These are phyloP conservation scores for Chiua sp. DNA, from an alignment of 1,284 basidiomycete genomes.

Conservation along the genomic window DNA sequence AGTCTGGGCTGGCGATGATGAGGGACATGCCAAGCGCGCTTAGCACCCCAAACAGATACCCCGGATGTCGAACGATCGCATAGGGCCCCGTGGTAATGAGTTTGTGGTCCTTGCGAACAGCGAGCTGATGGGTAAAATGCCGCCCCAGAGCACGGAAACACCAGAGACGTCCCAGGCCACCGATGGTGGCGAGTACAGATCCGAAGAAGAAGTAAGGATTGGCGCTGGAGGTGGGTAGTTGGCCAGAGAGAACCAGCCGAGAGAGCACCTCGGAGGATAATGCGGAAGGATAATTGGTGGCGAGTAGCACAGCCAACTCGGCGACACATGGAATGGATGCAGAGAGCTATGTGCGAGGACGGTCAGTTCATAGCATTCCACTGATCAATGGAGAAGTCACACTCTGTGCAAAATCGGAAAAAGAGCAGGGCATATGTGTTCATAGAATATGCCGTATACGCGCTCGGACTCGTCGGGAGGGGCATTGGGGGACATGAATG, in stretches of 20 bases:
- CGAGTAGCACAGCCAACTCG: constrained; percentile 27
- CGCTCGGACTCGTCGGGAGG: constrained; percentile 28
- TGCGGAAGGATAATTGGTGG: constrained; percentile 19
- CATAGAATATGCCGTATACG: constrained; percentile 25
- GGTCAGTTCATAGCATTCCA: constrained; percentile 1
- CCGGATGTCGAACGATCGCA: constrained; percentile 36
- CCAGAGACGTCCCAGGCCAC: constrained; percentile 31
- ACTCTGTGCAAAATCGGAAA: constrained; percentile 33
- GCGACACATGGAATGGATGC: constrained; percentile 34
- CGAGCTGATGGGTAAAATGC: constrained; percentile 38
- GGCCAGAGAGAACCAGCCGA: constrained; percentile 19
- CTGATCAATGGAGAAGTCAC: not conserved
- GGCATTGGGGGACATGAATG: constrained; percentile 29
- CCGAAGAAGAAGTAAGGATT: constrained; percentile 26
- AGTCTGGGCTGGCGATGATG: constrained; percentile 31
- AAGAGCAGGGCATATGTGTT: constrained; percentile 20
- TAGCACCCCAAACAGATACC: constrained; percentile 30
- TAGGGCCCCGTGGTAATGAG: constrained; percentile 40
- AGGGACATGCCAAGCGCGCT: constrained; percentile 32
- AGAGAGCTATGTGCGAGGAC: constrained; percentile 18
- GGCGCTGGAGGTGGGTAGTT: constrained; percentile 16
- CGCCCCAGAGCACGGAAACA: constrained; percentile 36
- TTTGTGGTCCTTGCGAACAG: constrained; percentile 29
- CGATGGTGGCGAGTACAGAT: constrained; percentile 15
- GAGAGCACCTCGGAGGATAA: constrained; percentile 28